These are phyloP conservation scores for Chlorella sorokiniana DNA, from an alignment of 139 green algal species.

Conservation along the genomic window DNA sequence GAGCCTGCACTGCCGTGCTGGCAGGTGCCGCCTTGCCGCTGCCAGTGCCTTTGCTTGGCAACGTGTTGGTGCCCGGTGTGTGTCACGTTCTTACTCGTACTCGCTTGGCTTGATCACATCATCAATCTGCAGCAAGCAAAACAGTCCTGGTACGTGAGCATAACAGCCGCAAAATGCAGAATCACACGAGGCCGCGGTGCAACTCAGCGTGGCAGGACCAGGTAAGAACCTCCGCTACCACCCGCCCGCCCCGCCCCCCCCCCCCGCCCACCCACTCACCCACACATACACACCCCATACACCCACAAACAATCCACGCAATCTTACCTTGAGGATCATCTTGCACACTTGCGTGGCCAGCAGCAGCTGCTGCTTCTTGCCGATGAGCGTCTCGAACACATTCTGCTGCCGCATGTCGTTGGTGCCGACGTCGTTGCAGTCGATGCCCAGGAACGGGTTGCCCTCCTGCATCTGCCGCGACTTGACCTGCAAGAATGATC, in stretches of 20 bases:
- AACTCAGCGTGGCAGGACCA: too few relatives aligned
- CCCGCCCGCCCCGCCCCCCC: not conserved
- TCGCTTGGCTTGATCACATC: constrained; percentile 90
- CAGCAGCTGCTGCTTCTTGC: constrained; percentile 99
- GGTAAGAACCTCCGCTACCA: too few relatives aligned
- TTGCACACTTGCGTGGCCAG: constrained; percentile 98
- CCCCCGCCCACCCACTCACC: not conserved
- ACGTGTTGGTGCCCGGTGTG: too few relatives aligned
- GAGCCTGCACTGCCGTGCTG: too few relatives aligned
- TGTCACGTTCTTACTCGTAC: constrained; percentile 2
- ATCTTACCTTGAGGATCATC: constrained; percentile 96
- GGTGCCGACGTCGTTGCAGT: constrained; percentile 97
- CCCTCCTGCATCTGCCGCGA: constrained; percentile 76
- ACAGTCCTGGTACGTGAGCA: not conserved
- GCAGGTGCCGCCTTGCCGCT: not conserved
- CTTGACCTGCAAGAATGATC: constrained; percentile 68
- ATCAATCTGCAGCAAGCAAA: constrained; percentile 73
- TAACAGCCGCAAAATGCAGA: not conserved
- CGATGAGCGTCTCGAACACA: constrained; percentile 98
- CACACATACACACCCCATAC: not conserved
- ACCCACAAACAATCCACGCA: too few relatives aligned
- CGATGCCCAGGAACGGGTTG: constrained; percentile 94
- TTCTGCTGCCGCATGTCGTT: constrained; percentile 98
- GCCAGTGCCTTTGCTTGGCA: not conserved
- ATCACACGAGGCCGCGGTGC: too few relatives aligned